A percentile compares a stretch with the other conserved stretches of the same genome.
Evolutionary conservation across 2,329 filamentous ascomycete genomes (phyloP).

Genomic region (Colletotrichum lindemuthianum): DNA sequence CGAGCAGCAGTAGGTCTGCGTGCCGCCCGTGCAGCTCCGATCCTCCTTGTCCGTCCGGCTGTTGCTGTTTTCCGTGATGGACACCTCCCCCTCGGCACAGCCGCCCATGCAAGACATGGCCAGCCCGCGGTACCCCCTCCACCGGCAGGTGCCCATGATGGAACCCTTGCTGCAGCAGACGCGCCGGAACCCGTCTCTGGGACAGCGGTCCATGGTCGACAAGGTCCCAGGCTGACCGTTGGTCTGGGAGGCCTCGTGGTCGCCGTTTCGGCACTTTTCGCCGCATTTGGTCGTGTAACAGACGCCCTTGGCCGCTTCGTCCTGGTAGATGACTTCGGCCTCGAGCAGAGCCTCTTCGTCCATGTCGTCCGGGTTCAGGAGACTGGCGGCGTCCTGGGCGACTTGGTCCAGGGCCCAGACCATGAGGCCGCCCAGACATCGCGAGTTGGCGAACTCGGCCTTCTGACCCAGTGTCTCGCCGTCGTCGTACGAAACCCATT

Average conservation of each 20-base stretch:
- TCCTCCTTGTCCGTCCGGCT: slow-evolving; percentile 42
- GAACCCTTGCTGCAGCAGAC: slow-evolving; percentile 43
- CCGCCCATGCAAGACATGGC: slow-evolving; percentile 45
- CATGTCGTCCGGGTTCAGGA: too few species aligned
- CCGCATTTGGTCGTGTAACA: slow-evolving; percentile 43
- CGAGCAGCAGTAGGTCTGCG: slow-evolving; percentile 43
- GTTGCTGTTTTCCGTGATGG: slow-evolving; percentile 44
- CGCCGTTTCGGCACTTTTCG: slow-evolving; percentile 40
- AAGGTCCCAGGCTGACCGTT: slow-evolving; percentile 44
- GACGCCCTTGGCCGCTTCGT: slow-evolving; percentile 29
- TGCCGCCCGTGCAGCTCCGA: slow-evolving; percentile 44
- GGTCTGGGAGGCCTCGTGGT: slow-evolving; percentile 42
- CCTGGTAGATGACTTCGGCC: slow-evolving; percentile 27
- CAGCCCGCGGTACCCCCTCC: slow-evolving; percentile 42
- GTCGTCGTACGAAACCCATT: slow-evolving; percentile 51
- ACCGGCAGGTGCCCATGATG: slow-evolving; percentile 42
- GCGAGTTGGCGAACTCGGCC: slow-evolving; percentile 41
- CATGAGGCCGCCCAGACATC: too few species aligned
- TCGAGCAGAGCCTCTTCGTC: slow-evolving; percentile 22
- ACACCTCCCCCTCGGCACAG: slow-evolving; percentile 44
- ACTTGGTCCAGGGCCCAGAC: slow-evolving; percentile 33
- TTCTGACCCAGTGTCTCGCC: slow-evolving; percentile 19
- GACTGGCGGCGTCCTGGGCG: slow-evolving; percentile 27
- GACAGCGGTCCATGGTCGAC: slow-evolving; percentile 40
- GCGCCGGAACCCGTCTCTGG: slow-evolving; percentile 39